Conservation (phyloP, 768 basidiomycete species). For the Daedalea quercina region DNA sequence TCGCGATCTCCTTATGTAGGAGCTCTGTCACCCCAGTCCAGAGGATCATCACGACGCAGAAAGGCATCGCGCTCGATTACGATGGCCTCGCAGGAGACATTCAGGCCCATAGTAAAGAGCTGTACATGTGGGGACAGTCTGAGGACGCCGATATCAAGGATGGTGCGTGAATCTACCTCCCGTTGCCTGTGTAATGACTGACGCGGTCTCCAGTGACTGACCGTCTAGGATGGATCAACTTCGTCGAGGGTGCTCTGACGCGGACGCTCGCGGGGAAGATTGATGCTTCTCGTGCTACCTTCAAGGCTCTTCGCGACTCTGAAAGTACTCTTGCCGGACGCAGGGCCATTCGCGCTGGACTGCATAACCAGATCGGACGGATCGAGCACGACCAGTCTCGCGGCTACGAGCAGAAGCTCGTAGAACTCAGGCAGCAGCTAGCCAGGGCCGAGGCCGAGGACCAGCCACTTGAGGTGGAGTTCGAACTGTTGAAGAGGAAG, state of each 20-base stretch:
- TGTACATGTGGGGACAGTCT: conserved; percentile 78
- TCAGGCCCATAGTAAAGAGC: conserved; percentile 74
- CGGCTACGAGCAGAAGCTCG: conserved; percentile 58
- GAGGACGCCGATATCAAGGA: conserved; percentile 72
- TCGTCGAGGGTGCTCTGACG: conserved; percentile 64
- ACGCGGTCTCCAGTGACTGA: conserved; percentile 53
- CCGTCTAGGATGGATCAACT: conserved; percentile 77
- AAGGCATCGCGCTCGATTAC: conserved; percentile 71
- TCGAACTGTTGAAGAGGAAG: conserved; percentile 69
- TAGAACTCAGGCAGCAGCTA: conserved; percentile 67
- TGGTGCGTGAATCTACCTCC: conserved; percentile 36
- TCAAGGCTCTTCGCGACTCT: conserved; percentile 69
- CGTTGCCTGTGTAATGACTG: neutral
- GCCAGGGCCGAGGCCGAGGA: conserved; percentile 59
- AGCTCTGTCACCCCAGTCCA: conserved; percentile 62
- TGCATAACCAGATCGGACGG: conserved; percentile 55
- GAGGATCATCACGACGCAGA: conserved; percentile 72
- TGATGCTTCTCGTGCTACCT: conserved; percentile 53
- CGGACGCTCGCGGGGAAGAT: conserved; percentile 53
- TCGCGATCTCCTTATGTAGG: neutral
- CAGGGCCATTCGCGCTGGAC: conserved; percentile 48
- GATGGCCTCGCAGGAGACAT: conserved; percentile 59
- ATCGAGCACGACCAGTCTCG: conserved; percentile 63
- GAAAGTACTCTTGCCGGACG: conserved; percentile 57
- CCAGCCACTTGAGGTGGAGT: conserved; percentile 58